phyloP scores from a whole-genome alignment of 116 monocot genomes.

The Iris pallida region DNA sequence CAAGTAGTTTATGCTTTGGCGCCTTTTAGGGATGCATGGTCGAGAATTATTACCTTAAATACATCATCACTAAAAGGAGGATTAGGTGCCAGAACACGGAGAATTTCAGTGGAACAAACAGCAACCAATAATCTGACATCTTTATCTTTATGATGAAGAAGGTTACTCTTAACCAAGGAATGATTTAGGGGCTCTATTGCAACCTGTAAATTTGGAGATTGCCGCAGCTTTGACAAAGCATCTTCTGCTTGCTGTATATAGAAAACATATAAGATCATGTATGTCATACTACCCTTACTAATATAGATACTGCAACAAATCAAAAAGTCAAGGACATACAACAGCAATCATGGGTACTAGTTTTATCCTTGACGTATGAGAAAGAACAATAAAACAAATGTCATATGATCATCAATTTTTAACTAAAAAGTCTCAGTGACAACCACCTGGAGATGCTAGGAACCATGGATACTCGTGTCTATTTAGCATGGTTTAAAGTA shows the following conservation, averaged over 20 bases:
- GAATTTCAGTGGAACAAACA: constrained; percentile 70
- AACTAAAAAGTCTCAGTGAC: too few relatives aligned
- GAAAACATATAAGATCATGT: too few relatives aligned
- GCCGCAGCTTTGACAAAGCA: constrained; percentile 52
- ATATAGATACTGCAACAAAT: too few relatives aligned
- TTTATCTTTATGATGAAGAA: constrained; percentile 76
- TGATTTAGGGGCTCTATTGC: constrained; percentile 36
- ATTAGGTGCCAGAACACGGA: constrained; percentile 72
- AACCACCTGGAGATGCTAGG: too few relatives aligned
- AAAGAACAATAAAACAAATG: background rate
- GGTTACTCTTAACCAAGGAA: constrained; percentile 46
- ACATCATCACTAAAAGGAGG: constrained; percentile 70
- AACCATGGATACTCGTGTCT: too few relatives aligned
- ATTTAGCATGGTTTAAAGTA: too few relatives aligned
- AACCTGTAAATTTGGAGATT: constrained; percentile 37
- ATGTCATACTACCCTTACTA: too few relatives aligned
- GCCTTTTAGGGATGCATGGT: too few relatives aligned
- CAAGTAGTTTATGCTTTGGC: too few relatives aligned
- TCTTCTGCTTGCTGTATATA: constrained; percentile 58
- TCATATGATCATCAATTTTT: too few relatives aligned
- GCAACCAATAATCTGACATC: constrained; percentile 75
- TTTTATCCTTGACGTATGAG: background rate
- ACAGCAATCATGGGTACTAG: too few relatives aligned
- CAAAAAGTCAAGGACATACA: too few relatives aligned
- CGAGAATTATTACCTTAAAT: constrained; percentile 49